Conservation (phyloP, 164 flowering plant genomes). For the Tinospora cordifolia region DNA sequence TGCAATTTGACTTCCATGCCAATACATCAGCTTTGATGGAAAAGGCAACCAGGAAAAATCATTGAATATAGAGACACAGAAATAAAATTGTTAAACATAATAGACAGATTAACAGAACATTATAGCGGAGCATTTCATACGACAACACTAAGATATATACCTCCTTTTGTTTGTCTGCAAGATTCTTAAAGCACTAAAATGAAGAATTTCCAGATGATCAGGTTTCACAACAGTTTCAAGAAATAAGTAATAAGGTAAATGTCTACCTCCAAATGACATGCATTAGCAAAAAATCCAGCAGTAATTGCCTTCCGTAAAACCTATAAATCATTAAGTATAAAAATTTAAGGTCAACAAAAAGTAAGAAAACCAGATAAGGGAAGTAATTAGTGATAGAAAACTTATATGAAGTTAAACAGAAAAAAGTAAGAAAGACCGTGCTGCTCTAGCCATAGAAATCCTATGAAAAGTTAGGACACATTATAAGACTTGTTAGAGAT, state of each 20-base stretch:
- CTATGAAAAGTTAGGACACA: not conserved
- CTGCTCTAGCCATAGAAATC: not conserved
- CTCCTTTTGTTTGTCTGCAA: not conserved
- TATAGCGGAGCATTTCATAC: not conserved
- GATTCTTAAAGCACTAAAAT: not conserved
- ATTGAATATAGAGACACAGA: no score
- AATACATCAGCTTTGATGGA: no score
- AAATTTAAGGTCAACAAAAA: not conserved
- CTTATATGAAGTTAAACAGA: not conserved
- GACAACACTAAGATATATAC: not conserved
- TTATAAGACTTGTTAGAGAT: not conserved
- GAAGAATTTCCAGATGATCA: not conserved
- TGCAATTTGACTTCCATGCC: no score
- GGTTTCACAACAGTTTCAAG: not conserved
- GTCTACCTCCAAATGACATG: conserved; percentile 82
- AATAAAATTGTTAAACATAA: no score
- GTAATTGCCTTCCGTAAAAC: conserved; percentile 74
- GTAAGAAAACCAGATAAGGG: not conserved
- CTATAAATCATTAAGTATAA: conserved; percentile 30
- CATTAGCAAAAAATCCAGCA: conserved; percentile 96
- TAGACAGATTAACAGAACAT: no score
- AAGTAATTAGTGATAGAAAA: not conserved
- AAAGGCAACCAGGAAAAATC: no score
- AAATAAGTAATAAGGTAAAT: conserved; percentile 13
- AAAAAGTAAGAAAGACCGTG: not conserved